Percentiles rank a stretch among this genome's conserved stretches.
Evolutionary conservation across 495 filamentous ascomycete species (phyloP).

Genomic region (Chaetomium cochliodes): DNA sequence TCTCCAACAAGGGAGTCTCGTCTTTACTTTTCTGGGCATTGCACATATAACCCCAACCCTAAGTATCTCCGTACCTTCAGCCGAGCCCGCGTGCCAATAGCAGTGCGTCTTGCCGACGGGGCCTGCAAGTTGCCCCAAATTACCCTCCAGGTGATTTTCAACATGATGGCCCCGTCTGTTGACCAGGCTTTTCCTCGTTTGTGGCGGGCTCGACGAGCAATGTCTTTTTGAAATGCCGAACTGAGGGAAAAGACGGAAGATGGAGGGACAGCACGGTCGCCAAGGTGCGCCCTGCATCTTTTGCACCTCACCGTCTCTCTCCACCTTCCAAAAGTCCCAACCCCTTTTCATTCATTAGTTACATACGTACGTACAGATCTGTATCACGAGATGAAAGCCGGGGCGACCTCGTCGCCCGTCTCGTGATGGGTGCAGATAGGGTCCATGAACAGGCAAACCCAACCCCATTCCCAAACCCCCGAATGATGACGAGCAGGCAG

Average conservation of each 20-base stretch:
- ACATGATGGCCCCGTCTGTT: background rate
- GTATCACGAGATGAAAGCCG: background rate
- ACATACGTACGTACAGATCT: too few relatives aligned
- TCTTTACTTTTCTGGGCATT: conserved; percentile 29
- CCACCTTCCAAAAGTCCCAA: background rate
- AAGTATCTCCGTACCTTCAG: conserved; percentile 28
- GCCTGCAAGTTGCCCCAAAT: conserved; percentile 21
- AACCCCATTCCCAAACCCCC: background rate
- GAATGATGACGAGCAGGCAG: background rate
- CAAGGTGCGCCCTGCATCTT: conserved; percentile 2
- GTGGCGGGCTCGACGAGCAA: conserved; percentile 7
- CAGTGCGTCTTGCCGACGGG: conserved; percentile 6
- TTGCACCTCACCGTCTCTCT: background rate
- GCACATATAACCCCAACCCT: conserved; percentile 34
- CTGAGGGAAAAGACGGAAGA: background rate
- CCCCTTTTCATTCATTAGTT: background rate
- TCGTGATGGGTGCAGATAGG: background rate
- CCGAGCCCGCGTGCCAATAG: conserved; percentile 19
- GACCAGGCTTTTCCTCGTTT: conserved; percentile 4
- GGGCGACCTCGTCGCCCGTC: background rate
- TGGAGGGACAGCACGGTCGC: background rate
- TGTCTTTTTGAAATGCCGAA: conserved; percentile 7
- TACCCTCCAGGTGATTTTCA: conserved; percentile 19
- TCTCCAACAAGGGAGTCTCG: conserved; percentile 32
- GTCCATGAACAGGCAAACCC: too few relatives aligned